Evolutionary conservation across 2,329 filamentous ascomycete genomes (phyloP).

Genomic region (Piedraia hortae): DNA sequence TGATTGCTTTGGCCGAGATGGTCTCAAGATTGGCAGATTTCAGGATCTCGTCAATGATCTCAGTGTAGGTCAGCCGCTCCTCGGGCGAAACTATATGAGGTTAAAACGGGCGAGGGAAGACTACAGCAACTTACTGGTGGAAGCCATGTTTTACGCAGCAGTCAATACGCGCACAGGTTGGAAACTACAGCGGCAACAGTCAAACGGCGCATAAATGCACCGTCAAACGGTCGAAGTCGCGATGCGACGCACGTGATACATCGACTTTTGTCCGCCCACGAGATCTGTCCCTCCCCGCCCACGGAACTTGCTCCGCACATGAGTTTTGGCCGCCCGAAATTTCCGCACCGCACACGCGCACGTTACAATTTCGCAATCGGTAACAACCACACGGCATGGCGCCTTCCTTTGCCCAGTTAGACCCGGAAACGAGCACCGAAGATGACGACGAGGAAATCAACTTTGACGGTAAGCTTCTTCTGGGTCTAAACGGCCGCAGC

Average conservation of each 20-base stretch:
- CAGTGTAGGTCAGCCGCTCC: constrained; percentile 16
- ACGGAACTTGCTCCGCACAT: no score
- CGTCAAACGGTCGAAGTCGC: no score
- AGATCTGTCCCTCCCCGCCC: no score
- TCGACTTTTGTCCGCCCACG: no score
- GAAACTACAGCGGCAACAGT: no score
- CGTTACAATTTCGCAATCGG: no score
- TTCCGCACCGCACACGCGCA: no score
- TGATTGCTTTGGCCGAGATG: constrained; percentile 36
- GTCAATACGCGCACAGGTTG: no score
- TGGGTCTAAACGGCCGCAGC: constrained; percentile 1
- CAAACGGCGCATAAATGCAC: no score
- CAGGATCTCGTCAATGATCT: constrained; percentile 36
- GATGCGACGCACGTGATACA: no score
- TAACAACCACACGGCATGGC: constrained; percentile 37
- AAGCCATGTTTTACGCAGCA: background rate
- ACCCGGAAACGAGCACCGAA: constrained; percentile 58
- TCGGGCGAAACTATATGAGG: constrained; percentile 7
- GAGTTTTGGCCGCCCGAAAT: no score
- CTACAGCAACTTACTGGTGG: background rate
- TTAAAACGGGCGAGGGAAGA: background rate
- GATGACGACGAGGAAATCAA: constrained; percentile 87
- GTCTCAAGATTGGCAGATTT: constrained; percentile 32
- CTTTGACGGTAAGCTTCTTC: constrained; percentile 19
- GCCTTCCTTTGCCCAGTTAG: constrained; percentile 68